phyloP scores from a whole-genome alignment of 768 basidiomycete genomes.

The Lentinula boryana region DNA sequence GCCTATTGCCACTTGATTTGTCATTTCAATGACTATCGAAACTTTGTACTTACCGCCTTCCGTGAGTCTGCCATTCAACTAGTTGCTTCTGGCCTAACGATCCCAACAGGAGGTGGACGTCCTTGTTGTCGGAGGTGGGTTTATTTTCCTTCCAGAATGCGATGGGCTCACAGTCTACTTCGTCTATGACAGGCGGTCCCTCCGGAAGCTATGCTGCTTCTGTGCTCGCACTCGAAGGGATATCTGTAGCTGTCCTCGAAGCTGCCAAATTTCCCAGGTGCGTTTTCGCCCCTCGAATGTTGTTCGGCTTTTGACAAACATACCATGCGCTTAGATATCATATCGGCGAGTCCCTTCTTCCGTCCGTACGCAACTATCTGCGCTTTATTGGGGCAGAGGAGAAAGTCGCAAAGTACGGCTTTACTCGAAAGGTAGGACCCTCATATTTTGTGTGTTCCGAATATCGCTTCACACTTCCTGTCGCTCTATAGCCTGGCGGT shows the following conservation, averaged over 20 bases:
- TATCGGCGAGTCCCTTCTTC: slow-evolving; percentile 56
- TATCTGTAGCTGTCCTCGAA: slow-evolving; percentile 21
- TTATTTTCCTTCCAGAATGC: neutral
- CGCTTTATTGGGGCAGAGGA: slow-evolving; percentile 55
- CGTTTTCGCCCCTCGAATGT: neutral
- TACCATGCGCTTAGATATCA: slow-evolving; percentile 36
- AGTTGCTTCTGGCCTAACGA: neutral
- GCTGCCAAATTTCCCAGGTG: slow-evolving; percentile 19
- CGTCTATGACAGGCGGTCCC: slow-evolving; percentile 17
- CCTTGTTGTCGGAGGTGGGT: slow-evolving; percentile 32
- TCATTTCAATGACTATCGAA: neutral
- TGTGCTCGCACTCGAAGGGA: slow-evolving; percentile 22
- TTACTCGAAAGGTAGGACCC: slow-evolving; percentile 40
- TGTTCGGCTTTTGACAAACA: neutral
- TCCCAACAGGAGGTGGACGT: slow-evolving; percentile 32
- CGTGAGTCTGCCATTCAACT: neutral
- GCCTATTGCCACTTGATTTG: neutral
- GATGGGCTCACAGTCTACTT: neutral
- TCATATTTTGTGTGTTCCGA: no score
- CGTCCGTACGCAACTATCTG: slow-evolving; percentile 51
- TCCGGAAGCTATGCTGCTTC: slow-evolving; percentile 23
- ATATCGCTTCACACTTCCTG: slow-evolving; percentile 6
- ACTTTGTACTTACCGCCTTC: neutral
- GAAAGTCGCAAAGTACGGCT: slow-evolving; percentile 42
- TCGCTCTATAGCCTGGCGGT: slow-evolving; percentile 42